These are phyloP conservation scores for Rhodosporidiobolus odoratus DNA, from an alignment of 768 basidiomycete genomes.

Conservation along the genomic window DNA sequence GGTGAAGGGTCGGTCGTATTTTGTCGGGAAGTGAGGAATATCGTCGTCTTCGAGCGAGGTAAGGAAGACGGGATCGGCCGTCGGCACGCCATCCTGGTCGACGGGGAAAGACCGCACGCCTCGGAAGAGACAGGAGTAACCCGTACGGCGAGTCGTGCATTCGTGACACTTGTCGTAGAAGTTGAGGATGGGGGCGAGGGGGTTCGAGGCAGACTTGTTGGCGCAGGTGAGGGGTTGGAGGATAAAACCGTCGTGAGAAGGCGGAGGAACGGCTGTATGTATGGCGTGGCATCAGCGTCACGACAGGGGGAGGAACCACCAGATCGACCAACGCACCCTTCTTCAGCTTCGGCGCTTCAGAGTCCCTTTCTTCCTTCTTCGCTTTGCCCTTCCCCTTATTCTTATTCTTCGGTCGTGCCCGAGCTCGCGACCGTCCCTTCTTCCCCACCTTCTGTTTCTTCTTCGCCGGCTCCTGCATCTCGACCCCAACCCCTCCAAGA, in stretches of 20 bases:
- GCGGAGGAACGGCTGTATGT: not conserved
- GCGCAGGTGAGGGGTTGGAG: not conserved
- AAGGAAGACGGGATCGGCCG: not conserved
- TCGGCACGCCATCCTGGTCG: not conserved
- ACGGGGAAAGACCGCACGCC: slow-evolving; percentile 10
- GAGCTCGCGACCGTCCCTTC: not conserved
- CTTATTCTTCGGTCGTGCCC: not conserved
- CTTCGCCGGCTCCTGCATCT: not conserved
- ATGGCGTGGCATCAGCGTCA: not conserved
- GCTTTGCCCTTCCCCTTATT: not conserved
- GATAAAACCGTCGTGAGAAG: not conserved
- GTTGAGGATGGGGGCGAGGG: not conserved
- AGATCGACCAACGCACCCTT: not conserved
- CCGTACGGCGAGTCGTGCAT: not conserved
- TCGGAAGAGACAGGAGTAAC: slow-evolving; percentile 11
- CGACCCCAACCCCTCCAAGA: not conserved
- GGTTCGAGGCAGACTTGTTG: not conserved
- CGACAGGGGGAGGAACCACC: too few relatives aligned
- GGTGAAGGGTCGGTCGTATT: slow-evolving; percentile 21
- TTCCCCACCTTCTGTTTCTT: not conserved
- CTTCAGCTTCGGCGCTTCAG: not conserved
- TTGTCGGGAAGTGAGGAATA: not conserved
- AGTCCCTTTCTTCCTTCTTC: slow-evolving; percentile 1
- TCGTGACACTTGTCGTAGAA: slow-evolving; percentile 1
- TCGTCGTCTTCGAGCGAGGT: not conserved